Conservation (phyloP, 106 monocot species). For the Dendrobium catenatum region DNA sequence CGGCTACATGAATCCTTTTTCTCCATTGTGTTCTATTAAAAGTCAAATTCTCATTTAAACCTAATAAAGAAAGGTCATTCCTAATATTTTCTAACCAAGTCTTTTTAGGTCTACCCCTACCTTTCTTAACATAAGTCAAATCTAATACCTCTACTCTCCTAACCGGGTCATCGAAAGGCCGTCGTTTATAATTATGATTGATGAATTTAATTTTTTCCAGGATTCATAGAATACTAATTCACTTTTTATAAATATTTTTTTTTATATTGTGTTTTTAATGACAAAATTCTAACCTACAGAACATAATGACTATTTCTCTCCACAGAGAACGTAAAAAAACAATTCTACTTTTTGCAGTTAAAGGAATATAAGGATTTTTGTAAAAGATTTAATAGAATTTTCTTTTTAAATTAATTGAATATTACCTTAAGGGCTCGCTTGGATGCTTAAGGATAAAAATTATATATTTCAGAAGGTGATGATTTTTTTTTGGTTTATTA, state of each 20-base stretch:
- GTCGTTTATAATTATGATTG: not conserved
- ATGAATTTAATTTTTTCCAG: not conserved
- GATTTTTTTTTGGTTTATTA: too few species aligned
- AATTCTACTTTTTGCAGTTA: too few species aligned
- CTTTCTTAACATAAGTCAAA: too few species aligned
- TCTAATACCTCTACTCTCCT: too few species aligned
- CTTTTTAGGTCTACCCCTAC: too few species aligned
- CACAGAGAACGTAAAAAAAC: not conserved
- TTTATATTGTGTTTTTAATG: not conserved
- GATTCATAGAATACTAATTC: not conserved
- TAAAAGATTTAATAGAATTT: not conserved
- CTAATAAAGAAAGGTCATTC: too few species aligned
- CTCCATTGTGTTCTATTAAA: too few species aligned
- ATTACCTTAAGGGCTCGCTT: not conserved
- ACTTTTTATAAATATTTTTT: not conserved
- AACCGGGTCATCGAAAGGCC: too few species aligned
- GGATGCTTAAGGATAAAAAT: not conserved
- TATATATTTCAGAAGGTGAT: not conserved
- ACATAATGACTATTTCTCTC: not conserved
- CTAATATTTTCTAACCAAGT: too few species aligned
- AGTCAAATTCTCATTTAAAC: too few species aligned
- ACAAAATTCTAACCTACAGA: not conserved
- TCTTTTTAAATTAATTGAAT: not conserved
- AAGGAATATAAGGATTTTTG: too few species aligned
- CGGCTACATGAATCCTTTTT: too few species aligned